Conservation (phyloP, 2,329 filamentous ascomycete genomes). For the Fusarium haematococcum region DNA sequence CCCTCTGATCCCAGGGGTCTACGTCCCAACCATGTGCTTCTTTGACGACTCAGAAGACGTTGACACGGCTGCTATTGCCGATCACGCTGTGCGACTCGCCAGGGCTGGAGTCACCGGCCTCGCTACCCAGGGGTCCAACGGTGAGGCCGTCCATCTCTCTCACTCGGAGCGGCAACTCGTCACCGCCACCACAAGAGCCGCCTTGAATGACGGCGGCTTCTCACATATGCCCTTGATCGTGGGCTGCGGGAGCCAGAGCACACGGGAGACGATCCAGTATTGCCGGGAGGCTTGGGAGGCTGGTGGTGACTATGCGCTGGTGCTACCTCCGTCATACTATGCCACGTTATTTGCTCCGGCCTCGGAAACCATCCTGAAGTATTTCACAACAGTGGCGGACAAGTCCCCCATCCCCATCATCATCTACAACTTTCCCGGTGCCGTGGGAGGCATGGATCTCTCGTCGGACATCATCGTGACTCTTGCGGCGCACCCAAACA, state of each 20-base stretch:
- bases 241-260: conserved; percentile 79
- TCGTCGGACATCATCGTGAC: conserved; percentile 71
- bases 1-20: conserved; percentile 67
- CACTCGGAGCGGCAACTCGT: conserved; percentile 77
- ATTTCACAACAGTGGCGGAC: conserved; percentile 74
- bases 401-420: conserved; percentile 73
- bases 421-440: conserved; percentile 78
- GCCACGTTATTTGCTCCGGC: conserved; percentile 70
- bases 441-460: conserved; percentile 72
- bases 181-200: conserved; percentile 76
- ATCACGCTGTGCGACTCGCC: conserved; percentile 76
- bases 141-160: conserved; percentile 83
- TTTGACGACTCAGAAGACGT: conserved; percentile 77
- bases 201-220: conserved; percentile 74
- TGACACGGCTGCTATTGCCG: conserved; percentile 70
- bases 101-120: conserved; percentile 79
- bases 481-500: conserved; percentile 71
- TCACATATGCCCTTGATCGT: conserved; percentile 77
- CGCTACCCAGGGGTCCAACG: conserved; percentile 84
- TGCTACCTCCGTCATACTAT: conserved; percentile 84
- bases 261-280: conserved; percentile 76
- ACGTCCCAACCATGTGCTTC: conserved; percentile 81
- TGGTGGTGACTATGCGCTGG: conserved; percentile 80
- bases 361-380: conserved; percentile 67
- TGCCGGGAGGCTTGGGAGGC: conserved; percentile 76